Base-by-base conservation (phyloP, 441 rosid genomes). In the Capsella rubella region DNA sequence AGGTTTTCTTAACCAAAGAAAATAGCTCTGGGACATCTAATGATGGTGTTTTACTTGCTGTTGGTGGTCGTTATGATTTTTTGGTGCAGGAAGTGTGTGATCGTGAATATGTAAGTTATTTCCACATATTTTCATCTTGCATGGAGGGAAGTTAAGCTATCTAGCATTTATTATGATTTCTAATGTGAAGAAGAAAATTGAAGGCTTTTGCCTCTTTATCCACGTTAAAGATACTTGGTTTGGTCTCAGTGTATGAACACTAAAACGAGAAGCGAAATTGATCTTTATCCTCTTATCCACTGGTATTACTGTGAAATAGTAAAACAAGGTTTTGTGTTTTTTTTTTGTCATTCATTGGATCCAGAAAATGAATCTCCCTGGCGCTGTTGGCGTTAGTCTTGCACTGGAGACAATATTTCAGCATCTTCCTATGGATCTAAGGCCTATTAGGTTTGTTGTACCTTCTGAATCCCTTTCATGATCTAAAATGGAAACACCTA, bases 11-110 rank as follows among this genome's bases (percentile, higher is more conserved):
- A 62, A 85, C 79, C 69, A 88, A 82, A 87, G 93, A 87, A 70
- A 90, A 84, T 80, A 84, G 76, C 81, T 79, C 87, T 53, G 93
- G 92, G 76, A 79, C 97, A 63, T 84, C 84, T 79, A 59, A 78
- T 68, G 98, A 90, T 82, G 96, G 89, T 8, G 82, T 84, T 69
- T 81, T 92, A 82, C 93, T 95, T 75, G 99, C 98, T 75, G 76
- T 86, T 76, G 99, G 99, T 64, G 99, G 99, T 68, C 92, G 99
- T 75, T 95, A 95, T 82, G 95, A 95, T 71, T 80, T 84, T 83
- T 84, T 95, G 84, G 88, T 92, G 77, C 92, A 81, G 66, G 96
- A 86, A 76, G 84, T 85, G 85, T 90, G 94, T 85, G 89, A 83
- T 78, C 87, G 55, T 67, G 93, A 88, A 80, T 73, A 79, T 70